Evolutionary conservation across 805 yeast genomes (phyloP).

Genomic region (Candida glaebosa): DNA sequence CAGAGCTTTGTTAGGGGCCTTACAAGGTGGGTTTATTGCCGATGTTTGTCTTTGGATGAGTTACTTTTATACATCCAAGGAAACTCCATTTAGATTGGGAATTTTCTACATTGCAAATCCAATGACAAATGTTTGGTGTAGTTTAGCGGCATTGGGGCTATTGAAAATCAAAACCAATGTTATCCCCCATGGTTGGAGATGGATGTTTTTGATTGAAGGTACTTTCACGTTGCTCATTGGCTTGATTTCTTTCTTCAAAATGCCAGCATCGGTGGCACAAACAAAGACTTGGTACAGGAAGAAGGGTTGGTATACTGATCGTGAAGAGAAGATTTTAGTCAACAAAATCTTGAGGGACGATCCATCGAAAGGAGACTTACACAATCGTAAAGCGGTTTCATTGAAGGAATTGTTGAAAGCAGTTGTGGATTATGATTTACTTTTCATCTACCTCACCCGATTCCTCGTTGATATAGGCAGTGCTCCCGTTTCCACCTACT

Average conservation of each 20-base stretch:
- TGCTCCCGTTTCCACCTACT: slow-evolving; percentile 6
- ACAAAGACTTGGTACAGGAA: slow-evolving; percentile 46
- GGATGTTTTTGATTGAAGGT: slow-evolving; percentile 64
- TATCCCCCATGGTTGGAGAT: slow-evolving; percentile 56
- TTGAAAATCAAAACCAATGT: slow-evolving; percentile 44
- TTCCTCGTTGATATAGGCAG: slow-evolving; percentile 13
- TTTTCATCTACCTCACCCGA: slow-evolving; percentile 53
- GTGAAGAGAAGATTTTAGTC: slow-evolving; percentile 56
- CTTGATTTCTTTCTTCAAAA: slow-evolving; percentile 33
- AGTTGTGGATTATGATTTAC: slow-evolving; percentile 47
- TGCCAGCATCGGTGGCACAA: slow-evolving; percentile 53
- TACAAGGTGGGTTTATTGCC: slow-evolving; percentile 72
- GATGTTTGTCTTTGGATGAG: slow-evolving; percentile 62
- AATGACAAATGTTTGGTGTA: slow-evolving; percentile 23
- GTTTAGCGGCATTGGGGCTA: slow-evolving; percentile 48
- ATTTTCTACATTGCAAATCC: slow-evolving; percentile 58
- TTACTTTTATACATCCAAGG: slow-evolving; percentile 59
- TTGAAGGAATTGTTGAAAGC: slow-evolving; percentile 36
- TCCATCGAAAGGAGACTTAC: slow-evolving; percentile 60
- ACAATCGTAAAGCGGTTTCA: slow-evolving; percentile 53
- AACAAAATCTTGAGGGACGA: slow-evolving; percentile 61
- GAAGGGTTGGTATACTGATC: slow-evolving; percentile 46
- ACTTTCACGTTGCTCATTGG: slow-evolving; percentile 52
- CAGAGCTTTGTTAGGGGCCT: slow-evolving; percentile 50
- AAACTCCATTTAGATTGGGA: slow-evolving; percentile 54